Evolutionary conservation across 805 yeast species (phyloP).

Genomic region (Lachancea sp.): DNA sequence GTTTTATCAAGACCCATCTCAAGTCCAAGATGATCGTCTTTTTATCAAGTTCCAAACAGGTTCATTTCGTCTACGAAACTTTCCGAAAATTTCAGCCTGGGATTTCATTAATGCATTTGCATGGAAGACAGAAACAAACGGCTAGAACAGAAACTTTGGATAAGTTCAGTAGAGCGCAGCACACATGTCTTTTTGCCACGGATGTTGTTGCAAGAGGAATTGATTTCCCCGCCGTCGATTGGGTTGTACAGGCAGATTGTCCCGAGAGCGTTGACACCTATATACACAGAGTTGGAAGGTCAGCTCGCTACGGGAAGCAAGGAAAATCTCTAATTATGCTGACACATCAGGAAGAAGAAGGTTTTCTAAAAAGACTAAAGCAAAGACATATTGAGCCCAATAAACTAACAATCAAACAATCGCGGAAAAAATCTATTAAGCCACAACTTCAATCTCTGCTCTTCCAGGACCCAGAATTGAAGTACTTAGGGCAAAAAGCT

Average conservation of each 20-base stretch:
- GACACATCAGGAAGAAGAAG: slow-evolving; percentile 76
- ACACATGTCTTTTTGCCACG: slow-evolving; percentile 80
- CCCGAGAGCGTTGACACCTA: slow-evolving; percentile 88
- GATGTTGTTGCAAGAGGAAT: slow-evolving; percentile 90
- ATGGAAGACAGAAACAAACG: slow-evolving; percentile 88
- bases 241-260: slow-evolving; percentile 91
- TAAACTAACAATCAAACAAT: slow-evolving; percentile 65
- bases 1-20: slow-evolving; percentile 77
- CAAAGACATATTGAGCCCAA: slow-evolving; percentile 62
- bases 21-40: slow-evolving; percentile 77
- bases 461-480: slow-evolving; percentile 85
- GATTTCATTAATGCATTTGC: slow-evolving; percentile 74
- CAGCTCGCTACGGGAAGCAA: slow-evolving; percentile 77
- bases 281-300: slow-evolving; percentile 85
- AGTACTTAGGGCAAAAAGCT: slow-evolving; percentile 92
- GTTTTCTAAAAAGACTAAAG: slow-evolving; percentile 58
- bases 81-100: slow-evolving; percentile 89
- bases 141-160: slow-evolving; percentile 76
- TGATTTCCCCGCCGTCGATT: slow-evolving; percentile 87
- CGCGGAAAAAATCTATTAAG: slow-evolving; percentile 65
- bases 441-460: slow-evolving; percentile 84
- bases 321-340: slow-evolving; percentile 82
- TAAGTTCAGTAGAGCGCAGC: slow-evolving; percentile 70
- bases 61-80: slow-evolving; percentile 80
- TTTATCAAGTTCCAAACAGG: slow-evolving; percentile 83